These are phyloP conservation scores for Lepraria neglecta DNA, from an alignment of 495 filamentous ascomycete species.

Conservation along the genomic window DNA sequence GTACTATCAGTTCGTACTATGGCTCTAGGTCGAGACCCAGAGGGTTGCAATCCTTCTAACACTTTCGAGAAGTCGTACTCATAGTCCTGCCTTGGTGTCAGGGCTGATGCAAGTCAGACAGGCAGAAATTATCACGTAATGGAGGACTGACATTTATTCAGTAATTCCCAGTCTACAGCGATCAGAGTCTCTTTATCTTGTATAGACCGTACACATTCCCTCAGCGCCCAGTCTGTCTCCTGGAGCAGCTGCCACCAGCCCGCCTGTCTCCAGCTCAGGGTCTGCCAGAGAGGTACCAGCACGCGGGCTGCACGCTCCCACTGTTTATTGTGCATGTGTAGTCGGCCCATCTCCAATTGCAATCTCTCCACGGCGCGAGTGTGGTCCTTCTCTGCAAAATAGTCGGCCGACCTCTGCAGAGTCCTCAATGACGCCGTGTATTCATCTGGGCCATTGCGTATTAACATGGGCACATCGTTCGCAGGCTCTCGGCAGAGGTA, in stretches of 20 bases:
- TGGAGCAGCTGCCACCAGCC: conserved; percentile 70
- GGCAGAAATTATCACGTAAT: not conserved
- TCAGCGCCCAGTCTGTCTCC: conserved; percentile 65
- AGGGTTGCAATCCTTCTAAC: conserved; percentile 48
- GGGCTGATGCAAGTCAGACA: conserved; percentile 40
- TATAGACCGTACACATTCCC: conserved; percentile 60
- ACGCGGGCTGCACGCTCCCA: conserved; percentile 63
- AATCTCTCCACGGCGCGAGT: conserved; percentile 60
- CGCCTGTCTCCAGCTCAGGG: conserved; percentile 65
- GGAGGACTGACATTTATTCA: conserved; percentile 55
- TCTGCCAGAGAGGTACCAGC: conserved; percentile 65
- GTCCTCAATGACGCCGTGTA: conserved; percentile 30
- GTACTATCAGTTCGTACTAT: conserved; percentile 61
- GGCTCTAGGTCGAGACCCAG: conserved; percentile 55
- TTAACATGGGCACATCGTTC: conserved; percentile 23
- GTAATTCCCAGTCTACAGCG: conserved; percentile 78
- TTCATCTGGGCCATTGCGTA: conserved; percentile 25
- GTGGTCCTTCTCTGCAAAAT: conserved; percentile 61
- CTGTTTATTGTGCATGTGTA: conserved; percentile 53
- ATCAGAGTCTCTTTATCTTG: conserved; percentile 61
- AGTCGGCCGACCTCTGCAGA: conserved; percentile 52
- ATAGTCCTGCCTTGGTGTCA: conserved; percentile 55
- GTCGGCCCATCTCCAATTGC: conserved; percentile 61
- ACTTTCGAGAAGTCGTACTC: conserved; percentile 69
- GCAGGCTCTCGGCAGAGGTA: conserved; percentile 26